A percentile compares a stretch with the other conserved stretches of the same genome.
Evolutionary conservation across 768 basidiomycete species (phyloP).

Genomic region (Boletus barrowsii): DNA sequence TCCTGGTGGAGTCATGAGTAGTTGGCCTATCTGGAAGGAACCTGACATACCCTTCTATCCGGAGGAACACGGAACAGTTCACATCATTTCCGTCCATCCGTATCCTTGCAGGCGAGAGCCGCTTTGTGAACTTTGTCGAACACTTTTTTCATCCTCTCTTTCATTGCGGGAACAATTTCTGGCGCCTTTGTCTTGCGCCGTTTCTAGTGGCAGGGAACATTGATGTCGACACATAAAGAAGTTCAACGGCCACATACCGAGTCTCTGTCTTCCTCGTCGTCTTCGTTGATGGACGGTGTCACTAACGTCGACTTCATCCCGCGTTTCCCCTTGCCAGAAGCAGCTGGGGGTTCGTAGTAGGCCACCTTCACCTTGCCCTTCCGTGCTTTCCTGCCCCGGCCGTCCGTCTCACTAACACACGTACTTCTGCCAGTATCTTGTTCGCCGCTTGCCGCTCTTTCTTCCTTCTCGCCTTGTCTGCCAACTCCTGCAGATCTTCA

Average conservation of each 20-base stretch:
- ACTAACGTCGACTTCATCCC: slow-evolving; percentile 68
- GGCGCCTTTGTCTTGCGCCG: slow-evolving; percentile 73
- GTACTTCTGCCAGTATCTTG: slow-evolving; percentile 62
- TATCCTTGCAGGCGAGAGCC: slow-evolving; percentile 68
- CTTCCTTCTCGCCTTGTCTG: slow-evolving; percentile 61
- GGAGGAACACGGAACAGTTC: slow-evolving; percentile 89
- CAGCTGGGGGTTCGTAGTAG: slow-evolving; percentile 45
- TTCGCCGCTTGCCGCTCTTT: slow-evolving; percentile 61
- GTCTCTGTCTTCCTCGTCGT: slow-evolving; percentile 78
- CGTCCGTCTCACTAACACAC: slow-evolving; percentile 59
- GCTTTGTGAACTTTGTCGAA: slow-evolving; percentile 75
- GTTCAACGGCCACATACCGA: slow-evolving; percentile 41
- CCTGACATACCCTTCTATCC: slow-evolving; percentile 57
- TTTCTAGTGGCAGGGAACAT: slow-evolving; percentile 54
- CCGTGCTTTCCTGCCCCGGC: slow-evolving; percentile 51
- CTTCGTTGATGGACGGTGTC: slow-evolving; percentile 71
- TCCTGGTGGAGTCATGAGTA: slow-evolving; percentile 47
- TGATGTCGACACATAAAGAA: background rate
- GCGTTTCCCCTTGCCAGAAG: slow-evolving; percentile 71
- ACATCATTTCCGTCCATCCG: slow-evolving; percentile 73
- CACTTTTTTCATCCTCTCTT: slow-evolving; percentile 80
- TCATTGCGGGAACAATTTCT: slow-evolving; percentile 55
- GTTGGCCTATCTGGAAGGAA: background rate
- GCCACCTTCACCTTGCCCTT: slow-evolving; percentile 59
- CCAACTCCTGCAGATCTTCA: slow-evolving; percentile 72